phyloP scores from a whole-genome alignment of 2,329 filamentous ascomycete species.

The Colletotrichum aenigma region DNA sequence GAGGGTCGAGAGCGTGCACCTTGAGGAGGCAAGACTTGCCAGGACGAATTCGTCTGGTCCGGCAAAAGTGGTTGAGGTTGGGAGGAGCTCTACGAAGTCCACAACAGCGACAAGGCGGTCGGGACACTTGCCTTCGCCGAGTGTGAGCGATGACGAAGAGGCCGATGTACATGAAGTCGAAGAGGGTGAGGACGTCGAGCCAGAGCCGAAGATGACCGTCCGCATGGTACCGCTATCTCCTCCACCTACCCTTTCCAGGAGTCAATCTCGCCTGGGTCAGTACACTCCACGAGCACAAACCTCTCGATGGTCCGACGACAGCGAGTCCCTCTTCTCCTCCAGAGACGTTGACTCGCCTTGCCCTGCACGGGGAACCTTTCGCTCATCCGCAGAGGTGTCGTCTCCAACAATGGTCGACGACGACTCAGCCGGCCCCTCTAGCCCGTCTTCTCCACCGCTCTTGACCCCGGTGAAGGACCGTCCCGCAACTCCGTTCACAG shows the following conservation, averaged over 20 bases:
- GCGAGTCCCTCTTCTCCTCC: conserved; percentile 15
- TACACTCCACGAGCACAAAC: conserved; percentile 1
- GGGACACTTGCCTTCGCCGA: neutral
- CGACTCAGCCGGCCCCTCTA: neutral
- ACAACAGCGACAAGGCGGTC: neutral
- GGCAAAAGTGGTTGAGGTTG: conserved; percentile 13
- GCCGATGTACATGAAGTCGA: neutral
- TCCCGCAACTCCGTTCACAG: conserved; percentile 9
- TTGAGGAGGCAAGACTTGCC: conserved; percentile 14
- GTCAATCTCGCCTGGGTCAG: neutral
- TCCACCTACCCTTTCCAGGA: neutral
- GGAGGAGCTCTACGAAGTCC: conserved; percentile 13
- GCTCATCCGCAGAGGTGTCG: conserved; percentile 6
- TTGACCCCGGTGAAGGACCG: conserved; percentile 7
- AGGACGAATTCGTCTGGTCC: conserved; percentile 13
- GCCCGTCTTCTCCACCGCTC: neutral
- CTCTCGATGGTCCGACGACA: conserved; percentile 20
- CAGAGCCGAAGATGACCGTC: neutral
- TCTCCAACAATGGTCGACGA: conserved; percentile 14
- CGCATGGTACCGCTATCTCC: neutral
- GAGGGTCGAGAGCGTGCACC: conserved; percentile 10
- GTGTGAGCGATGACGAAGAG: neutral
- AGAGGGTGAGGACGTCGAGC: neutral
- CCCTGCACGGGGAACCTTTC: neutral
- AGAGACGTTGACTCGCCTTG: conserved; percentile 12